Evolutionary conservation across 2,329 filamentous ascomycete genomes (phyloP).

Genomic region (Fusarium protoensiforme): DNA sequence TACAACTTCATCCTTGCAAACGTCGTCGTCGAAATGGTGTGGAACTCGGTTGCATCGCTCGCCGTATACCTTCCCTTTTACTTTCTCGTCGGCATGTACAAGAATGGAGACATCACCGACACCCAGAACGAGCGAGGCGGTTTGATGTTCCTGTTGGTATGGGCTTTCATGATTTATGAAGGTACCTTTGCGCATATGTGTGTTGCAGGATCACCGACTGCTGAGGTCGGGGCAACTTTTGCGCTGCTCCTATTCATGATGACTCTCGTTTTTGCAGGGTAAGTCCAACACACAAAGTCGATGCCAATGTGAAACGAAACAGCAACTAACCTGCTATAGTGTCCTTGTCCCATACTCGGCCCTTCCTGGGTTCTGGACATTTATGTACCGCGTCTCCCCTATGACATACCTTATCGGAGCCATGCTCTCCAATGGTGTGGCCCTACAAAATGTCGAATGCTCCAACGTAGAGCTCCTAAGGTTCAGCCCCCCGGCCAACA

Average conservation of each 20-base stretch:
- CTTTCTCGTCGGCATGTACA: slow-evolving; percentile 26
- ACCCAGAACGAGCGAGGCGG: slow-evolving; percentile 9
- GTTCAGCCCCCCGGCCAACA: slow-evolving; percentile 27
- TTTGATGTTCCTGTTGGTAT: slow-evolving; percentile 14
- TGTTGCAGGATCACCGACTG: slow-evolving; percentile 14
- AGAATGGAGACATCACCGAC: slow-evolving; percentile 10
- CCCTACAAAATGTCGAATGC: neutral
- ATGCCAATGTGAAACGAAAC: slow-evolving; percentile 63
- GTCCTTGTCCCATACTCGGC: neutral
- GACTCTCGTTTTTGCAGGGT: slow-evolving; percentile 37
- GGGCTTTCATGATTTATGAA: slow-evolving; percentile 19
- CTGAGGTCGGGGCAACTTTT: slow-evolving; percentile 37
- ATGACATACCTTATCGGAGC: slow-evolving; percentile 21
- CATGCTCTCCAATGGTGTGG: slow-evolving; percentile 6
- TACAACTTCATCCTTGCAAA: slow-evolving; percentile 23
- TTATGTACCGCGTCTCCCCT: slow-evolving; percentile 22
- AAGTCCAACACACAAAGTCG: slow-evolving; percentile 57
- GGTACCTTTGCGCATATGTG: slow-evolving; percentile 27
- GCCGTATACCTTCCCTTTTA: slow-evolving; percentile 1
- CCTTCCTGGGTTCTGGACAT: slow-evolving; percentile 19
- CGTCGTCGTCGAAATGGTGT: slow-evolving; percentile 21
- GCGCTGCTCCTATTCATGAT: slow-evolving; percentile 53
- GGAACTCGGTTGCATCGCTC: slow-evolving; percentile 20
- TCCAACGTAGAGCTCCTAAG: neutral
- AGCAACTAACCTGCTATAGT: neutral